phyloP scores from a whole-genome alignment of 2,329 filamentous ascomycete species.

The Calycina herbarum region DNA sequence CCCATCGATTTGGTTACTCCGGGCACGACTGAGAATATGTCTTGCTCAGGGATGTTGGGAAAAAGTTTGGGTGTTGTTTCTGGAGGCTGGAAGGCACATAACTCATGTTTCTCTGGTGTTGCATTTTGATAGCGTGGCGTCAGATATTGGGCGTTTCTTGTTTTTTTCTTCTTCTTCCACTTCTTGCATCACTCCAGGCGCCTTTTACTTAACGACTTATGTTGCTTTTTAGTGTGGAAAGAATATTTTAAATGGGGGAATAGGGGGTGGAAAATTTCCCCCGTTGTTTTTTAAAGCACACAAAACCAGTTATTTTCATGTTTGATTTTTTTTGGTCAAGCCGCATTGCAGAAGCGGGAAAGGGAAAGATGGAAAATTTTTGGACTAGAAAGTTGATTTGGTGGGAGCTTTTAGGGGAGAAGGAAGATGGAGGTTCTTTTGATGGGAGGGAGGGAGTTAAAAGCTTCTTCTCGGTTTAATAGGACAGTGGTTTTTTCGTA shows the following conservation, averaged over 20 bases:
- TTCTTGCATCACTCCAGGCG: conserved; percentile 3
- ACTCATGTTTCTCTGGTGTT: neutral
- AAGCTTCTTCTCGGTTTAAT: too few relatives aligned
- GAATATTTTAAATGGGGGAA: neutral
- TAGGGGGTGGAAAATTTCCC: too few relatives aligned
- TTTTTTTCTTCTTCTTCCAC: neutral
- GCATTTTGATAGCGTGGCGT: conserved; percentile 6
- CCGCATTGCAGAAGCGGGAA: too few relatives aligned
- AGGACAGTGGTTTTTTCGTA: too few relatives aligned
- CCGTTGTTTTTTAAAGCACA: too few relatives aligned
- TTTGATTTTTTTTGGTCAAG: too few relatives aligned
- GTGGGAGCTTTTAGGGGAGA: too few relatives aligned
- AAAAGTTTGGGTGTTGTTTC: conserved; percentile 4
- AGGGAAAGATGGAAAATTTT: too few relatives aligned
- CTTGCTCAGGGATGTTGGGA: neutral
- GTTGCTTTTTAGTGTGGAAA: conserved; percentile 3
- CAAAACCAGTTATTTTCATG: too few relatives aligned
- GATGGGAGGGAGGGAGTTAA: too few relatives aligned
- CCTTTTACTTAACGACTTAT: neutral
- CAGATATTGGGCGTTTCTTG: neutral
- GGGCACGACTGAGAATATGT: neutral
- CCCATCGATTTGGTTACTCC: neutral
- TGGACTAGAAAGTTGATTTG: too few relatives aligned
- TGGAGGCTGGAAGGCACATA: conserved; percentile 3
- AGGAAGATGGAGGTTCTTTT: too few relatives aligned